These are phyloP conservation scores for Bigelowiella natans DNA, from an alignment of 78 protist species.

Conservation along the genomic window DNA sequence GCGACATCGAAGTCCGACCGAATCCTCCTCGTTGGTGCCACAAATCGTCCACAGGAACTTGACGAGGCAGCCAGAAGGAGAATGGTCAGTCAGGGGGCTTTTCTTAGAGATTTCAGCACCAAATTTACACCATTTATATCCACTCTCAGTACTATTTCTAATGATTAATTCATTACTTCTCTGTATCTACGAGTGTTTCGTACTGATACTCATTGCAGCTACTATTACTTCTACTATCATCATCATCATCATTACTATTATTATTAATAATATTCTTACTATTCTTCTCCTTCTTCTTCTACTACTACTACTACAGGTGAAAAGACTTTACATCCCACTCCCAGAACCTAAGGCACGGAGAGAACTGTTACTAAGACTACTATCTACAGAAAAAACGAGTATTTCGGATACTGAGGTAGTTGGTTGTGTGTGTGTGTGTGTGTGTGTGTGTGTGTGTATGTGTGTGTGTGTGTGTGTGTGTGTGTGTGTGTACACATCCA, in stretches of 20 bases:
- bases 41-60: conserved; percentile 52
- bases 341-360: conserved; percentile 14
- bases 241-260: background rate
- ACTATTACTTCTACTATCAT: no score
- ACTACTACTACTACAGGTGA: conserved; percentile 5
- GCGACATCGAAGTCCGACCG: conserved; percentile 14
- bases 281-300: no score
- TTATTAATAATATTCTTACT: no score
- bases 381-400: no score
- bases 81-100: background rate
- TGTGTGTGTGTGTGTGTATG: background rate
- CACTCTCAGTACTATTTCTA: no score
- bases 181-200: background rate
- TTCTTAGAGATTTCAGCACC: conserved; percentile 9
- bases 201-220: background rate
- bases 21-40: conserved; percentile 41
- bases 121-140: background rate
- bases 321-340: conserved; percentile 35
- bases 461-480: background rate
- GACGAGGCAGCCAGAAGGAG: conserved; percentile 43
- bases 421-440: background rate
- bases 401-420: no score
- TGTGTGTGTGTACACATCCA: background rate
- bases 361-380: background rate
- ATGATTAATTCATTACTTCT: background rate